phyloP scores from a whole-genome alignment of 2,329 filamentous ascomycete genomes.

The Fusarium sp. region DNA sequence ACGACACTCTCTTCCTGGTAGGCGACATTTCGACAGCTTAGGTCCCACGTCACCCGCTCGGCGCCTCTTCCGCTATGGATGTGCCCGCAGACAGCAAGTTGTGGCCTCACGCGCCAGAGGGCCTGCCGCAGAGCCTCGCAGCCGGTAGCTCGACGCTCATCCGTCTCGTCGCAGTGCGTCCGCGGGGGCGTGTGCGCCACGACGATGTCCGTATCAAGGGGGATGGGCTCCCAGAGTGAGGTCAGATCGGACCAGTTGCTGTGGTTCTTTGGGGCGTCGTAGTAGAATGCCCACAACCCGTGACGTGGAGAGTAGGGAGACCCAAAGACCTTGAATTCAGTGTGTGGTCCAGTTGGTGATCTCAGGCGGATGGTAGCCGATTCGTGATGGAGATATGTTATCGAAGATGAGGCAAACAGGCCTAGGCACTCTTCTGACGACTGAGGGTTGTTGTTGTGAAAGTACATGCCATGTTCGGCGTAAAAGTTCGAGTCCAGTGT shows the following conservation, averaged over 20 bases:
- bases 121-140: conserved; percentile 69
- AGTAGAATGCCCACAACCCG: conserved; percentile 76
- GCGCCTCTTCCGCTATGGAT: conserved; percentile 76
- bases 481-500: conserved; percentile 76
- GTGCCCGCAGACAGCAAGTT: conserved; percentile 77
- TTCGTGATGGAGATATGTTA: conserved; percentile 74
- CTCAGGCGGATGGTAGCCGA: conserved; percentile 65
- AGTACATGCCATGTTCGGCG: conserved; percentile 60
- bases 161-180: conserved; percentile 66
- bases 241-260: conserved; percentile 40
- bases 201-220: conserved; percentile 71
- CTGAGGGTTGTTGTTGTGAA: conserved; percentile 68
- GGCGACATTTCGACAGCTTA: conserved; percentile 51
- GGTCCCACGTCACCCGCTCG: conserved; percentile 71
- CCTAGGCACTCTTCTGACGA: conserved; percentile 64
- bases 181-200: conserved; percentile 78
- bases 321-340: conserved; percentile 75
- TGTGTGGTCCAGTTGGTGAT: conserved; percentile 65
- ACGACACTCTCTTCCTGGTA: conserved; percentile 59
- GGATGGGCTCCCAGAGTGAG: conserved; percentile 71
- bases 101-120: conserved; percentile 71
- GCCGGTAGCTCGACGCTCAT: conserved; percentile 58
- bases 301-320: conserved; percentile 73
- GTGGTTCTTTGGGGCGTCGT: conserved; percentile 52
- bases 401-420: conserved; percentile 65